Conservation (phyloP, 148 eudicot genomes). For the Hydrangea macrophylla region DNA sequence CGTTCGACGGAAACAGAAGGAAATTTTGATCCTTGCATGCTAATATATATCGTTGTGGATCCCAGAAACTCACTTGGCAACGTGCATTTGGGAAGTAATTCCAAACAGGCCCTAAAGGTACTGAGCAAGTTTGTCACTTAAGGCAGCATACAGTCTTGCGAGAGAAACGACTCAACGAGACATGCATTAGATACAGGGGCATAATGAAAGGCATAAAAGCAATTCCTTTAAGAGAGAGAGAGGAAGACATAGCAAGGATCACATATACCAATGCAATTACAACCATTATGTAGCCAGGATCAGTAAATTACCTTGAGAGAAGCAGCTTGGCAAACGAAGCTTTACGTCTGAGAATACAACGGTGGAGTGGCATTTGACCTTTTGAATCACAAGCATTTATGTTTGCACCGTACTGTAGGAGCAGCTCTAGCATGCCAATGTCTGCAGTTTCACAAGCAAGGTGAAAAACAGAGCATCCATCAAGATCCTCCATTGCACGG, state of each 20-base stretch:
- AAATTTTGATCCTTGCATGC: too few relatives aligned
- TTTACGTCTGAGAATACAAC: conserved; percentile 71
- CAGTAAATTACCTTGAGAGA: conserved; percentile 55
- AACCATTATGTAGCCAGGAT: conserved; percentile 4
- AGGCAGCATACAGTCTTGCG: too few relatives aligned
- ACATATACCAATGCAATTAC: not conserved
- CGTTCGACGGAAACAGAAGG: too few relatives aligned
- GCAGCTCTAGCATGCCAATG: conserved; percentile 94
- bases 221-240: not conserved
- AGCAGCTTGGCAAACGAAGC: conserved; percentile 66
- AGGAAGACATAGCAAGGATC: too few relatives aligned
- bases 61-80: too few relatives aligned
- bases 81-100: too few relatives aligned
- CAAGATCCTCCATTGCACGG: conserved; percentile 44
- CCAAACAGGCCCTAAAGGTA: too few relatives aligned
- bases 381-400: conserved; percentile 66
- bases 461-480: conserved; percentile 90
- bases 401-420: conserved; percentile 91
- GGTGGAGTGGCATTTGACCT: conserved; percentile 82
- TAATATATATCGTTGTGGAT: too few relatives aligned
- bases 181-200: too few relatives aligned
- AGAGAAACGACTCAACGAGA: too few relatives aligned
- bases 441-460: conserved; percentile 93
- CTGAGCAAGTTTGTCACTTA: too few relatives aligned
- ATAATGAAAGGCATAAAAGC: not conserved